Percentiles rank a stretch among this genome's conserved stretches.
phyloP scores from a whole-genome alignment of 331 rosid genomes.

The Quercus lobata region DNA sequence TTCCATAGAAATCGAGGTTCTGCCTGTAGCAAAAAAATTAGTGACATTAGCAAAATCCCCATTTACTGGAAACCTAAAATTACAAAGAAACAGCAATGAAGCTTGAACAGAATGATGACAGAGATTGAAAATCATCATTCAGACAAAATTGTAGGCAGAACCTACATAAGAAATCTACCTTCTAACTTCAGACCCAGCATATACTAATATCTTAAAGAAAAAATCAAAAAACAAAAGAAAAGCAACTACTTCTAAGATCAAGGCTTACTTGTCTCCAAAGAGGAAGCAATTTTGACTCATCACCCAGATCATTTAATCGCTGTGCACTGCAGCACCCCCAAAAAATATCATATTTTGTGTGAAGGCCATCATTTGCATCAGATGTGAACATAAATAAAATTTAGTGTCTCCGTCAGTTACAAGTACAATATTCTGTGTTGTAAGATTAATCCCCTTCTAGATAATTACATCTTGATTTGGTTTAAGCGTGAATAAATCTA shows the following conservation, averaged over 20 bases:
- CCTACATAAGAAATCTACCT: neutral
- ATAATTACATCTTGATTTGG: neutral
- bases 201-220: constrained; percentile 3
- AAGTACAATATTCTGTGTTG: neutral
- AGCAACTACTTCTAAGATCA: neutral
- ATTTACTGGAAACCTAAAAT: constrained; percentile 15
- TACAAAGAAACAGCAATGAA: constrained; percentile 19
- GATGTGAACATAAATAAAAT: neutral
- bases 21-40: constrained; percentile 56
- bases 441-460: neutral
- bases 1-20: constrained; percentile 98
- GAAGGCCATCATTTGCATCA: too few species aligned
- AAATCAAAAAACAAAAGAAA: constrained; percentile 8
- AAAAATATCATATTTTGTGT: neutral
- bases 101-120: constrained; percentile 9
- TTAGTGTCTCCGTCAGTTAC: neutral
- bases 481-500: neutral
- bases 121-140: constrained; percentile 11
- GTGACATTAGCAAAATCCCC: constrained; percentile 19
- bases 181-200: constrained; percentile 3
- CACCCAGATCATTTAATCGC: constrained; percentile 69
- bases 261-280: constrained; percentile 90
- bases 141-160: neutral
- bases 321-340: constrained; percentile 64
- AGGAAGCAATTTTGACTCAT: constrained; percentile 84